A percentile compares a stretch with the other conserved stretches of the same genome.
Evolutionary conservation across 768 basidiomycete species (phyloP).

Genomic region (Tylopilus felleus): DNA sequence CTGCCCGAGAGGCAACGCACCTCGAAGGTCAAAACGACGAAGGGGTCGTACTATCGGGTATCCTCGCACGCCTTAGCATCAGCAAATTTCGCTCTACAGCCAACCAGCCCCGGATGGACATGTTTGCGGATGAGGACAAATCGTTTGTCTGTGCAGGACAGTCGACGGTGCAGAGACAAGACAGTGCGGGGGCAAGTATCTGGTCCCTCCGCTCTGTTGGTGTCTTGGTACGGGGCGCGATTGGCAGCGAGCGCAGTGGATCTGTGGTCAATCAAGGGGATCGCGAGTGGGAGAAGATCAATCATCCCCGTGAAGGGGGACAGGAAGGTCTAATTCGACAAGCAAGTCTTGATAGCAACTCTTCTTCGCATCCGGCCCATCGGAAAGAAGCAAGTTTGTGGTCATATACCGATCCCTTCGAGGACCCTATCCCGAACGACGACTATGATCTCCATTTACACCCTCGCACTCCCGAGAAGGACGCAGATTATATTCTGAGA

Average conservation of each 20-base stretch:
- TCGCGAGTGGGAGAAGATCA: constrained; percentile 21
- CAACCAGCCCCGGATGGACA: constrained; percentile 50
- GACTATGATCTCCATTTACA: constrained; percentile 14
- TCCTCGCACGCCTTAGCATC: constrained; percentile 26
- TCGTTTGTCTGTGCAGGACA: constrained; percentile 37
- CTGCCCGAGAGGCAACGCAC: constrained; percentile 4
- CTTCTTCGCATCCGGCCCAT: constrained; percentile 7
- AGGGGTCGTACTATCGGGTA: constrained; percentile 7
- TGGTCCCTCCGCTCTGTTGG: constrained; percentile 51
- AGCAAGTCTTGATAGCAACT: constrained; percentile 8
- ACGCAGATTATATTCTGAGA: constrained; percentile 18
- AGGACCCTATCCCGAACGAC: constrained; percentile 26
- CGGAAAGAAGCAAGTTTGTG: constrained; percentile 18
- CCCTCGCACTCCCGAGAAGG: constrained; percentile 13
- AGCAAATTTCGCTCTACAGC: constrained; percentile 6
- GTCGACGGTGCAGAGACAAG: constrained; percentile 33
- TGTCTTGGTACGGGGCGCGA: constrained; percentile 26
- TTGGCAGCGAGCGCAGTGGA: constrained; percentile 29
- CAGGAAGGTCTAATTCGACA: constrained; percentile 23
- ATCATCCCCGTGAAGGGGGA: constrained; percentile 8
- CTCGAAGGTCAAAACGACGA: constrained; percentile 4
- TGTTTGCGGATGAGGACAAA: constrained; percentile 76
- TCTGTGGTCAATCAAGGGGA: constrained; percentile 16
- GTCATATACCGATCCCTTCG: constrained; percentile 48
- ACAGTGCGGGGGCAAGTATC: constrained; percentile 40